Evolutionary conservation across 2,329 filamentous ascomycete genomes (phyloP).

Genomic region (Elsinoe batatas): DNA sequence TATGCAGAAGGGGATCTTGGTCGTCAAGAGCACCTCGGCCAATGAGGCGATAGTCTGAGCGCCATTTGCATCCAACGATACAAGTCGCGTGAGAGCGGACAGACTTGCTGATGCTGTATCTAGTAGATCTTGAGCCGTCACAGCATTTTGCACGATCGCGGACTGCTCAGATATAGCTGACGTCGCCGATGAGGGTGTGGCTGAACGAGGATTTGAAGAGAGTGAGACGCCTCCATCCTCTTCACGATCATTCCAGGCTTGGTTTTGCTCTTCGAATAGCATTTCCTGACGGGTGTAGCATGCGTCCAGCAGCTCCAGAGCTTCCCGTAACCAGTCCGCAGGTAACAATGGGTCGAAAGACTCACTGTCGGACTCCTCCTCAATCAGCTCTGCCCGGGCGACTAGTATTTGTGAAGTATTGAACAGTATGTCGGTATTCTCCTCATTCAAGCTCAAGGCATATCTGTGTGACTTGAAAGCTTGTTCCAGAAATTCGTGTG

Average conservation of each 20-base stretch:
- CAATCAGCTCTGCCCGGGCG: constrained; percentile 51
- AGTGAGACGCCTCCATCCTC: constrained; percentile 16
- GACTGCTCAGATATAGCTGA: constrained; percentile 45
- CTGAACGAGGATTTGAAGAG: constrained; percentile 21
- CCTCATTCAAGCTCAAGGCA: constrained; percentile 49
- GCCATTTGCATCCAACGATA: constrained; percentile 42
- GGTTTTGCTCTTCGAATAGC: constrained; percentile 34
- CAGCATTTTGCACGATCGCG: constrained; percentile 56
- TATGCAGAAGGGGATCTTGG: constrained; percentile 46
- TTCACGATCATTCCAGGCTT: constrained; percentile 27
- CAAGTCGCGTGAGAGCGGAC: constrained; percentile 32
- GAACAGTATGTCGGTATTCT: constrained; percentile 60
- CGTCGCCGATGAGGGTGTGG: constrained; percentile 7
- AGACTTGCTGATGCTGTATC: constrained; percentile 60
- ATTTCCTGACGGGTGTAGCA: constrained; percentile 38
- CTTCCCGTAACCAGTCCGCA: constrained; percentile 48
- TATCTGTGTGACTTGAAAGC: constrained; percentile 55
- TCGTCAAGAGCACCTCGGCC: constrained; percentile 46
- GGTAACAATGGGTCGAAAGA: constrained; percentile 38
- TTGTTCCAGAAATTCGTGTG: constrained; percentile 47
- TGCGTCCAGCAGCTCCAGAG: constrained; percentile 49
- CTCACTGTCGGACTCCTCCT: constrained; percentile 41
- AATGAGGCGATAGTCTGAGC: constrained; percentile 45
- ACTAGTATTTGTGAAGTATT: constrained; percentile 63
- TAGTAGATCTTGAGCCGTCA: constrained; percentile 54